Conservation (phyloP, 2,329 filamentous ascomycete genomes). For the Cryoendolithus antarcticus region DNA sequence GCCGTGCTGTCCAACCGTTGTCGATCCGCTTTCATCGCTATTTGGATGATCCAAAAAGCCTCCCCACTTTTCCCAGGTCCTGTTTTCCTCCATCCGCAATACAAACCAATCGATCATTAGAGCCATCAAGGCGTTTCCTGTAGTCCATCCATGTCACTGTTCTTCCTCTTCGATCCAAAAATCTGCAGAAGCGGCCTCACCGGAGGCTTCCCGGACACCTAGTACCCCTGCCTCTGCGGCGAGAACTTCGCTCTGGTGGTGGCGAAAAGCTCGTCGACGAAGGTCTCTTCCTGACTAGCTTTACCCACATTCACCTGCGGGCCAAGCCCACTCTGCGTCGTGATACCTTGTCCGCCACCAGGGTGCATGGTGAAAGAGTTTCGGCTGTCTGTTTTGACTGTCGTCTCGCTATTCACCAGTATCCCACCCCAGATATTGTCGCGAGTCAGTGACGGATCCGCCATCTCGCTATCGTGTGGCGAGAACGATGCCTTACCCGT, state of each 20-base stretch:
- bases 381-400: conserved; percentile 18
- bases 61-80: too few species aligned
- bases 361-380: conserved; percentile 9
- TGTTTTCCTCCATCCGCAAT: too few species aligned
- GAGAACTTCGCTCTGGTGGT: conserved; percentile 19
- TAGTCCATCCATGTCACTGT: too few species aligned
- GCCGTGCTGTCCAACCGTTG: too few species aligned
- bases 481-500: background rate
- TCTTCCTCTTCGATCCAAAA: too few species aligned
- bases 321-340: conserved; percentile 6
- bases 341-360: conserved; percentile 5
- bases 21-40: too few species aligned
- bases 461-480: background rate
- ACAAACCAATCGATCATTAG: too few species aligned
- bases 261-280: conserved; percentile 26
- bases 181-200: too few species aligned
- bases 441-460: conserved; percentile 1
- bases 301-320: conserved; percentile 17
- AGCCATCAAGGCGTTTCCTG: too few species aligned
- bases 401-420: conserved; percentile 24
- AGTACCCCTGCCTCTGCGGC: conserved; percentile 8
- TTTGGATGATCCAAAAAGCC: too few species aligned
- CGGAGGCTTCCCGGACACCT: conserved; percentile 1
- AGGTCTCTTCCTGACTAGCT: conserved; percentile 29
- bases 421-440: conserved; percentile 23